Evolutionary conservation across 169 alveolate genomes (phyloP).

Genomic region (Cryptosporidium baileyi): DNA sequence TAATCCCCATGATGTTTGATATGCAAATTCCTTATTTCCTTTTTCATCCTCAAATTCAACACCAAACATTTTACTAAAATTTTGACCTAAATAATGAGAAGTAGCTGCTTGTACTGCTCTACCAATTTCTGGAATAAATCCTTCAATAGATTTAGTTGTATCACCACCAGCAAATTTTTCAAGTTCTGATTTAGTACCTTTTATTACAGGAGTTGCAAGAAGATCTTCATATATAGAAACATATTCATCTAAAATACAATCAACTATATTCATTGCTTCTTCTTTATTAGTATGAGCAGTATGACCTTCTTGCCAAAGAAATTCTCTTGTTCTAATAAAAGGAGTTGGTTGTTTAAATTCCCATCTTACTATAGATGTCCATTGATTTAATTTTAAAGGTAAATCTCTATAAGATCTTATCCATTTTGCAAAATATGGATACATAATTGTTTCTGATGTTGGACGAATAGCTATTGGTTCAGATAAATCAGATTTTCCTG

Average conservation of each 20-base stretch:
- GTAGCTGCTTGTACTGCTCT: conserved; percentile 99
- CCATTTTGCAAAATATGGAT: conserved; percentile 98
- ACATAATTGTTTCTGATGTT: conserved; percentile 99
- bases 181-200: conserved; percentile 95
- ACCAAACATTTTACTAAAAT: conserved; percentile 98
- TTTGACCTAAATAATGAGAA: conserved; percentile 97
- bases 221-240: conserved; percentile 92
- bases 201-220: conserved; percentile 97
- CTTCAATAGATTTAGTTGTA: conserved; percentile 96
- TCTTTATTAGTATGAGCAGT: conserved; percentile 98
- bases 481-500: conserved; percentile 91
- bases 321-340: conserved; percentile 98
- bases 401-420: conserved; percentile 97
- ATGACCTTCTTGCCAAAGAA: conserved; percentile 99
- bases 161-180: conserved; percentile 99
- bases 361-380: conserved; percentile 99
- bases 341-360: conserved; percentile 99
- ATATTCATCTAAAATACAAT: conserved; percentile 88
- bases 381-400: conserved; percentile 96
- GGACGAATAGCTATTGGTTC: conserved; percentile 99
- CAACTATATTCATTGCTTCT: conserved; percentile 92
- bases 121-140: conserved; percentile 96
- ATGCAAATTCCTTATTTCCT: conserved; percentile 88
- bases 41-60: conserved; percentile 93
- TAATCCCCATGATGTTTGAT: conserved; percentile 99